Percentiles rank a stretch among this genome's conserved stretches.
These are phyloP conservation scores for Aspergillus oerlinghausenensis DNA, from an alignment of 2,329 filamentous ascomycete species.

Conservation along the genomic window DNA sequence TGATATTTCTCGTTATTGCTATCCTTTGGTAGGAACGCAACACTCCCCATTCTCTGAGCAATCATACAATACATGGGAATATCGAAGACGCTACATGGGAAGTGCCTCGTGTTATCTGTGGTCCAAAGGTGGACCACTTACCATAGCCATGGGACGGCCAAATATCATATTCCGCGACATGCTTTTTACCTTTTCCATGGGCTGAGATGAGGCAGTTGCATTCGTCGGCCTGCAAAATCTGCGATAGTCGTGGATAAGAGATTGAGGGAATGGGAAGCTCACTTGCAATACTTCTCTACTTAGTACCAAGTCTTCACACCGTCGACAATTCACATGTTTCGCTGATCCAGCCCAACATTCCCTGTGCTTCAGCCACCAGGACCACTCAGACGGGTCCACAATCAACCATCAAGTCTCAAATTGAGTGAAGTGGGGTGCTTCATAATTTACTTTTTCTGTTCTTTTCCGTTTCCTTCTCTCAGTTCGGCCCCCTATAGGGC, in stretches of 20 bases:
- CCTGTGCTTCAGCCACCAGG: background rate
- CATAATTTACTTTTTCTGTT: background rate
- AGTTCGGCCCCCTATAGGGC: background rate
- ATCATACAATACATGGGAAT: background rate
- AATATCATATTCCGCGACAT: background rate
- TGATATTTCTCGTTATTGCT: constrained; percentile 15
- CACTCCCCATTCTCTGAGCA: background rate
- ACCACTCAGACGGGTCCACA: background rate
- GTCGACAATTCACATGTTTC: background rate
- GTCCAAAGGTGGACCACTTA: background rate
- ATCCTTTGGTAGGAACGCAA: background rate
- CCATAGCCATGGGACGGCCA: background rate
- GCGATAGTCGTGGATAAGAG: background rate
- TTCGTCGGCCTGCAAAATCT: background rate
- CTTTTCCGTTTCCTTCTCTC: background rate
- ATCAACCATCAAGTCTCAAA: background rate
- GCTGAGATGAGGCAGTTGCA: background rate
- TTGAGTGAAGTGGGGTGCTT: background rate
- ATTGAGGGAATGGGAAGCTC: background rate
- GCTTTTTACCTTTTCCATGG: background rate
- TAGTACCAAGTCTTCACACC: background rate
- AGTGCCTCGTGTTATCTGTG: background rate
- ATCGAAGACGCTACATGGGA: background rate
- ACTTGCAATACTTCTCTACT: background rate
- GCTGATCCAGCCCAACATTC: background rate